phyloP scores from a whole-genome alignment of 148 eudicot genomes.

The Dianthus caryophyllus region DNA sequence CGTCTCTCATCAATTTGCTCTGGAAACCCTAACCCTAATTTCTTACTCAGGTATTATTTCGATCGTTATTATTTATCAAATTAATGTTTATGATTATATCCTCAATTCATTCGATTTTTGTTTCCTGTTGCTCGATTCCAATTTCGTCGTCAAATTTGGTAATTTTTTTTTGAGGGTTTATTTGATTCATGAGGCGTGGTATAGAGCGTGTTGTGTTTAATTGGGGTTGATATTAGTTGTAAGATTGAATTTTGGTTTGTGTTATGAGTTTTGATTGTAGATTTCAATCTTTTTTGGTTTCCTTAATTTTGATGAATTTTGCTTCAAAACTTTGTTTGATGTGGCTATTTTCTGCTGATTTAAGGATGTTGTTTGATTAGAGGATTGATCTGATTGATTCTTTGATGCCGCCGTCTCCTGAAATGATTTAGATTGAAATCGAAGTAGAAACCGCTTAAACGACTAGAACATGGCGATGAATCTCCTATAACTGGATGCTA shows the following conservation, averaged over 20 bases:
- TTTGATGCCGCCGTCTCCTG: background rate
- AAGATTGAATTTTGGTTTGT: no score
- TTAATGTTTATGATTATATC: background rate
- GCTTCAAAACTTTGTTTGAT: no score
- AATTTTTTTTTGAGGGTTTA: background rate
- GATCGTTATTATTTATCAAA: background rate
- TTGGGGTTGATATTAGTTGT: no score
- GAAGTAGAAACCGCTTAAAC: no score
- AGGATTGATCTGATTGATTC: no score
- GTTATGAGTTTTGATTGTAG: no score
- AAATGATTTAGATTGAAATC: background rate
- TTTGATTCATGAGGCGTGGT: background rate
- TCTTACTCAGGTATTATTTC: background rate
- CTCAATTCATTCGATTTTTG: background rate
- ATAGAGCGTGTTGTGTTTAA: background rate
- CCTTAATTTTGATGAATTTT: no score
- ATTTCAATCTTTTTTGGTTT: no score
- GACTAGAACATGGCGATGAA: background rate
- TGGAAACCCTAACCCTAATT: conserved; percentile 9
- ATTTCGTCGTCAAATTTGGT: background rate
- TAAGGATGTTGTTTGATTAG: no score
- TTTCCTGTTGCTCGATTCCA: background rate
- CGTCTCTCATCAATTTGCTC: background rate
- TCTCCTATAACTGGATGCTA: background rate
- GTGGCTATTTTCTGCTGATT: no score